Evolutionary conservation across 257 asterid genomes (phyloP), one percentile per base, ranked within the genome.

Genomic region (Forsythia viridissima): DNA sequence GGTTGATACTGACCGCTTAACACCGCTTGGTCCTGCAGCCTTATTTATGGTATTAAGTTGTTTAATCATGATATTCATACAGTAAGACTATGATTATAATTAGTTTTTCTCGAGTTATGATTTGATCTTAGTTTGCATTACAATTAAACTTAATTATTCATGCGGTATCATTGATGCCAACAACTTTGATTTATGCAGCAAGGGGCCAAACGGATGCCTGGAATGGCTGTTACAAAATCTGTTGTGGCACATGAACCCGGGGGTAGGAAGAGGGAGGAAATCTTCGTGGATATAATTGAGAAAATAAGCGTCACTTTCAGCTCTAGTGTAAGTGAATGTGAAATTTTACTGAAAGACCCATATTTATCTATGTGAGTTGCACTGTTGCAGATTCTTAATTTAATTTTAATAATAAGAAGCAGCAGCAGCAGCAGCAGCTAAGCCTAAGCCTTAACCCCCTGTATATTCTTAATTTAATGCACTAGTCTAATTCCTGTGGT

Each of bases 181-280:
- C 73, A 41, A 76, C 72, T 75, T 86, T 79, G 39, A 71, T 73
- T 77, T 48, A 21, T 85, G 90, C 97, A 96, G 99, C 99, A 96
- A 92, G 98, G 99, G n/a, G 7, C 57, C 5, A 48, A 13, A 48
- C 57, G 57, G n/a, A 48, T 48, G 57, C 57, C 57, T 13, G 57
- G 57, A 48, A 48, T n/a, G n/a, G 99, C 98, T 81, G 92, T 96
- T 84, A 96, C 99, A 76, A 92, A 96, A 79, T 93, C 99, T 84
- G 99, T 93, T 73, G 97, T 96, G 78, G 96, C 99, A 82, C 87
- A 93, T 89, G 99, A 96, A 80, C 98, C 98, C 9, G 99, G 94
- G 70, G 98, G 99, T 73, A 86, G 96, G 85, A 93, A 86, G 89
- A 96, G 98, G 90, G 99, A 96, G 91, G 99, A 96, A 86, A 93